These are phyloP conservation scores for Penicillium crystallinum DNA, from an alignment of 495 filamentous ascomycete species.

Conservation along the genomic window DNA sequence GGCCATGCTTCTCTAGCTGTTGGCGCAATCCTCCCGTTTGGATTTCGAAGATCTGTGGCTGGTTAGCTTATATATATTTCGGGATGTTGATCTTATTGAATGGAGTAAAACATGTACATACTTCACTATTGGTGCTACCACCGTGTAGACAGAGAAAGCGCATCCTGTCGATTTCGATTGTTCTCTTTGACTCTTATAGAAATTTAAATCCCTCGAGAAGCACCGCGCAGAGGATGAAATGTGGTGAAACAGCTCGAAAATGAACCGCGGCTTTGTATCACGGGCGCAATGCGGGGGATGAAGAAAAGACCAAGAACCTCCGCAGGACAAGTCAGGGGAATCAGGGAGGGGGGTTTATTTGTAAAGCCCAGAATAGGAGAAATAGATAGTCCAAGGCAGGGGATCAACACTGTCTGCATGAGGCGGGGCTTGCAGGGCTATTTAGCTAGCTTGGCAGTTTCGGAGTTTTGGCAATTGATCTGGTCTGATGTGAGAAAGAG, in stretches of 20 bases:
- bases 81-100: background rate
- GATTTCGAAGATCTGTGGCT: conserved; percentile 36
- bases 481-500: background rate
- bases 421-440: background rate
- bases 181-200: background rate
- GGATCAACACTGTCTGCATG: background rate
- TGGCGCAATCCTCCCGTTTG: conserved; percentile 35
- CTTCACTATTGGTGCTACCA: conserved; percentile 32
- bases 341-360: no score
- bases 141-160: conserved; percentile 40
- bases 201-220: background rate
- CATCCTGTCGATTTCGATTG: conserved; percentile 17
- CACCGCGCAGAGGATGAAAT: background rate
- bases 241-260: background rate
- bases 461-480: background rate
- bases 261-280: background rate
- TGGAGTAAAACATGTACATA: conserved; percentile 5
- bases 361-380: no score
- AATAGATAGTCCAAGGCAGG: background rate
- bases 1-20: conserved; percentile 27
- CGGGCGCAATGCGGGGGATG: background rate
- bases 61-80: conserved; percentile 2
- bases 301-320: background rate
- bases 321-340: background rate
- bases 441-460: background rate